Evolutionary conservation across 2,329 filamentous ascomycete species (phyloP), one percentile per base, ranked within the genome.

Genomic region (Fusarium virguliforme): DNA sequence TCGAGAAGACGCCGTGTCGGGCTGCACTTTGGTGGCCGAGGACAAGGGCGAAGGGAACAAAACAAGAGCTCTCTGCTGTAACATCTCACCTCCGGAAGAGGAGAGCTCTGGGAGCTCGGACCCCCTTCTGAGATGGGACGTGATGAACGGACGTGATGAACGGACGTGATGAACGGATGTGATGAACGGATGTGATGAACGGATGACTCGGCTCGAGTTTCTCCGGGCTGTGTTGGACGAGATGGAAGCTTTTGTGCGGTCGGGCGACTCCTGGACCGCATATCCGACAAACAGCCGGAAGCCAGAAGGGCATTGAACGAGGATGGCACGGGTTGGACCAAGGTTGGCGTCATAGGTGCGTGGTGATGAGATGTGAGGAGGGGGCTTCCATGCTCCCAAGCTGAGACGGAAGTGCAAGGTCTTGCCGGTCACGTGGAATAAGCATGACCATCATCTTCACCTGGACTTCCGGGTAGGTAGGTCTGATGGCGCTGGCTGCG

Each of bases 341-440:
- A 37, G n/a, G 24, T 43, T 71, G 69, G 69, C 68, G 68, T 71
- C 69, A 71, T 72, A 46, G 61, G 63, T 55, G n/a, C 48, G 59
- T 43, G 18, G 48, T 62, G 67, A 71, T 70, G 57, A 43, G 60
- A 70, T 68, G 54, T 22, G 32, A 28, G 38, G 62, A 24, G 55
- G 57, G 43, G 62, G 48, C 30, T 43, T 30, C 18, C 18, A 18
- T 18, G 18, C 18, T 18, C 18, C 18, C 18, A 18, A 48, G 24
- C 24, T n/a, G n/a, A 28, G 41, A 51, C 55, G 46, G 26, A 32
- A 34, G 10, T 22, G 32, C 28, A 46, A 46, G 40, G 28, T 46
- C 38, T 13, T 32, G 13, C 55, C 37, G n/a, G 30, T 58, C 55
- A 58, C 55, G 55, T 58, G 55, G 12, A 24, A 22, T 18, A 7